These are phyloP conservation scores for Rutstroemia sp. DNA, from an alignment of 2,329 filamentous ascomycete genomes.

Conservation along the genomic window DNA sequence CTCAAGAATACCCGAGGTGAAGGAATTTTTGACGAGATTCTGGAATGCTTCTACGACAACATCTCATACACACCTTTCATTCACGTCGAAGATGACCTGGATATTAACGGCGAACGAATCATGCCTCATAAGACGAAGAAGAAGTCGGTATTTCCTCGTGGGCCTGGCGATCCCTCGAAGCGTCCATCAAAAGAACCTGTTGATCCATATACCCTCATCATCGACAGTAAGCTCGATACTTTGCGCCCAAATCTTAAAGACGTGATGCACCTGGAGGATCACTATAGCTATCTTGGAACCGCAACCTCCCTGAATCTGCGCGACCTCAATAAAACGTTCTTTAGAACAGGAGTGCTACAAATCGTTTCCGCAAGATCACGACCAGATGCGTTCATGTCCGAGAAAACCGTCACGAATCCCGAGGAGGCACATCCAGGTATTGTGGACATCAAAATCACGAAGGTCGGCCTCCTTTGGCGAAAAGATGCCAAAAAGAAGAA, in stretches of 20 bases:
- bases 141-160: constrained; percentile 56
- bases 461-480: constrained; percentile 89
- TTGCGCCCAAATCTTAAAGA: constrained; percentile 82
- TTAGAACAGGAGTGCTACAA: constrained; percentile 84
- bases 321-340: constrained; percentile 80
- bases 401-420: constrained; percentile 76
- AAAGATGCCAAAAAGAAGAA: constrained; percentile 94
- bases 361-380: constrained; percentile 91
- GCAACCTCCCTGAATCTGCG: constrained; percentile 69
- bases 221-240: constrained; percentile 79
- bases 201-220: constrained; percentile 89
- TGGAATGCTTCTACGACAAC: constrained; percentile 97
- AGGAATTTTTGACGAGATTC: constrained; percentile 84
- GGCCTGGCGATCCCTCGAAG: constrained; percentile 55
- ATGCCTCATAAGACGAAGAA: constrained; percentile 65
- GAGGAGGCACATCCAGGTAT: constrained; percentile 83
- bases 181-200: constrained; percentile 73
- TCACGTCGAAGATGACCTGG: constrained; percentile 86
- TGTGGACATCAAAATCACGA: constrained; percentile 95
- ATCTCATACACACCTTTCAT: constrained; percentile 98
- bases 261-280: constrained; percentile 86
- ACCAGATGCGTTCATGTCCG: constrained; percentile 90
- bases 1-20: constrained; percentile 90
- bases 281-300: constrained; percentile 80
- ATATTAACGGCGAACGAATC: constrained; percentile 68